Evolutionary conservation across 106 monocot genomes (phyloP), one percentile per base, ranked within the genome.

Genomic region (Gastrodia elata): DNA sequence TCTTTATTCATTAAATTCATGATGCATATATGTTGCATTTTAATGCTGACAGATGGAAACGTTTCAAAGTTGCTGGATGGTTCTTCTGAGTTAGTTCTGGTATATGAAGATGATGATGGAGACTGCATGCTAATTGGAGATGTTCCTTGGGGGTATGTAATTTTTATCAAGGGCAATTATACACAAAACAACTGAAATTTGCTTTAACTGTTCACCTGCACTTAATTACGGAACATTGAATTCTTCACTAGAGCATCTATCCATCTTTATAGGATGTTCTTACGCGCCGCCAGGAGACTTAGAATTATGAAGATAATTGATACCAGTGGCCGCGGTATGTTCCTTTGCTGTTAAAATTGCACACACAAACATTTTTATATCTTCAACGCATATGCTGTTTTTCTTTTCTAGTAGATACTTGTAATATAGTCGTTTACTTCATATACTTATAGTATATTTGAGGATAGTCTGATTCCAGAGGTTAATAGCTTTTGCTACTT

Each of bases 111-210:
- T 70, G 91, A 82, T 46, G 97, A 97, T 75, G 97, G 92, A 4
- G 97, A 97, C 57, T 97, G 90, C 90, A 88, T 97, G 97, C 93
- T 97, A 14, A 84, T 92, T 72, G 97, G 97, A 72, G 97, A 97
- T 85, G 97, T 97, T 38, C 97, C 97, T 6, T 97, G 93, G 92
- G 81, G 80, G 97, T 97, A 97, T 58, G 72, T 18, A 46, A 44
- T 71, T 33, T 52, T 35, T 25, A n/a, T n/a, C n/a, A n/a, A n/a
- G n/a, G n/a, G n/a, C n/a, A n/a, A n/a, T n/a, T n/a, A n/a, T n/a
- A n/a, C n/a, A n/a, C n/a, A 55, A 55, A 55, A 28, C 28, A 32
- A 13, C 61, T 61, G 28, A 30, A 30, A 30, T 61, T 61, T 30
- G n/a, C n/a, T n/a, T n/a, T n/a, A n/a, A n/a, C n/a, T n/a, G n/a